A percentile compares a stretch with the other conserved stretches of the same genome.
Evolutionary conservation across 23 red algal genomes (phyloP).

Genomic region (Agarophyton chilense): DNA sequence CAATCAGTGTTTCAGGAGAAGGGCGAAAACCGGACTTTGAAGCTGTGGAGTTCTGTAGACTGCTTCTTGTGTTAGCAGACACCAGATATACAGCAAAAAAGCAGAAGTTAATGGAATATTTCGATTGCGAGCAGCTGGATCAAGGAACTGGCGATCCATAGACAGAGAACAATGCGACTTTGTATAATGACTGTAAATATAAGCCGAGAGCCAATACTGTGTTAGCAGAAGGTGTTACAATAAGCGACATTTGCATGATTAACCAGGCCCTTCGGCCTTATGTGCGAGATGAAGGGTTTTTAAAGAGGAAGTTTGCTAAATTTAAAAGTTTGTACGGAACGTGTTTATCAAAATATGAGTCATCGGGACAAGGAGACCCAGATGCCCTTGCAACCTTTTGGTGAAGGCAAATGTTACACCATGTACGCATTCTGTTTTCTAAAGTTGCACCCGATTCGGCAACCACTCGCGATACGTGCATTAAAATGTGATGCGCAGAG

Average conservation of each 20-base stretch:
- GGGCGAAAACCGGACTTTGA: background rate
- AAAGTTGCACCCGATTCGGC: background rate
- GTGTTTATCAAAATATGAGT: background rate
- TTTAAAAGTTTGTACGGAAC: slow-evolving; percentile 19
- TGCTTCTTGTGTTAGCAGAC: background rate
- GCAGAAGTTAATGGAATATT: background rate
- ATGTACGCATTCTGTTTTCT: slow-evolving; percentile 42
- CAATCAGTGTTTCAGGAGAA: too few species aligned
- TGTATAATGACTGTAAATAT: slow-evolving; percentile 13
- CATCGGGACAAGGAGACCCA: slow-evolving; percentile 27
- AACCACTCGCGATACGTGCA: background rate
- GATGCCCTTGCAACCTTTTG: background rate
- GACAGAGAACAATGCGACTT: background rate
- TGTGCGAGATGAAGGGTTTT: background rate
- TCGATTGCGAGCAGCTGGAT: background rate
- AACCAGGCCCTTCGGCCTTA: background rate
- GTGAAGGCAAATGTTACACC: background rate
- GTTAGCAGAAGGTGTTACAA: slow-evolving; percentile 5
- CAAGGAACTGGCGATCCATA: too few species aligned
- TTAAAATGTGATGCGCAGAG: too few species aligned
- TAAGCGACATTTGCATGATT: background rate
- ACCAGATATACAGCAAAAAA: background rate
- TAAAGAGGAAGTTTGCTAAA: slow-evolving; percentile 25
- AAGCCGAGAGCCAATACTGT: background rate
- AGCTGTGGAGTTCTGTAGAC: background rate